Evolutionary conservation across 805 yeast genomes (phyloP).

Genomic region (Sugiyamaella mastotermitis): DNA sequence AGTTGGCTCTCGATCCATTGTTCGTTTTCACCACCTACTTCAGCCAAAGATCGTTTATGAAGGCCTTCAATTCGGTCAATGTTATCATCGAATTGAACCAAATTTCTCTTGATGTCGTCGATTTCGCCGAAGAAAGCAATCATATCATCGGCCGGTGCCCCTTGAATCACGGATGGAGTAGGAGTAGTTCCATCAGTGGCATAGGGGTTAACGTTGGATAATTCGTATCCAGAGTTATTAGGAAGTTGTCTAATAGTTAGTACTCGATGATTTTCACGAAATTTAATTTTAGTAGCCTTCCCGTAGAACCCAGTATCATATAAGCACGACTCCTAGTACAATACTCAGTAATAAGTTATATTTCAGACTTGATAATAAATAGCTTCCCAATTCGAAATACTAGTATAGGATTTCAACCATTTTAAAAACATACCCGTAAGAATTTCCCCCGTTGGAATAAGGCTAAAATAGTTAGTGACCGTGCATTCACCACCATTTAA

Average conservation of each 20-base stretch:
- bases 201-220: conserved; percentile 18
- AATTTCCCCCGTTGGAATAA: too few species aligned
- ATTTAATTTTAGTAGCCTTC: too few species aligned
- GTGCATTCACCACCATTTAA: too few species aligned
- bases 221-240: conserved; percentile 13
- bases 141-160: conserved; percentile 39
- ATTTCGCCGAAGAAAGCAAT: conserved; percentile 64
- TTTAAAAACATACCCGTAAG: not conserved
- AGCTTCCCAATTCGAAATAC: not conserved
- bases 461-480: too few species aligned
- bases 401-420: not conserved
- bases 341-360: not conserved
- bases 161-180: not conserved
- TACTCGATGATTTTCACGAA: too few species aligned
- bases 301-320: not conserved
- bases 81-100: conserved; percentile 64
- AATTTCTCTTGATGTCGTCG: conserved; percentile 59
- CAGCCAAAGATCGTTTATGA: conserved; percentile 66
- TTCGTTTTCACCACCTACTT: conserved; percentile 59
- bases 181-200: conserved; percentile 7
- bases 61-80: conserved; percentile 63
- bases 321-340: not conserved
- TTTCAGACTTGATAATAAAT: not conserved
- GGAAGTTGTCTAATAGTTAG: not conserved
- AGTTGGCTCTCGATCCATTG: conserved; percentile 65